Percentiles rank a stretch among this genome's conserved stretches.
Evolutionary conservation across 2,329 filamentous ascomycete species (phyloP).

Genomic region (Stemphylium beticola): DNA sequence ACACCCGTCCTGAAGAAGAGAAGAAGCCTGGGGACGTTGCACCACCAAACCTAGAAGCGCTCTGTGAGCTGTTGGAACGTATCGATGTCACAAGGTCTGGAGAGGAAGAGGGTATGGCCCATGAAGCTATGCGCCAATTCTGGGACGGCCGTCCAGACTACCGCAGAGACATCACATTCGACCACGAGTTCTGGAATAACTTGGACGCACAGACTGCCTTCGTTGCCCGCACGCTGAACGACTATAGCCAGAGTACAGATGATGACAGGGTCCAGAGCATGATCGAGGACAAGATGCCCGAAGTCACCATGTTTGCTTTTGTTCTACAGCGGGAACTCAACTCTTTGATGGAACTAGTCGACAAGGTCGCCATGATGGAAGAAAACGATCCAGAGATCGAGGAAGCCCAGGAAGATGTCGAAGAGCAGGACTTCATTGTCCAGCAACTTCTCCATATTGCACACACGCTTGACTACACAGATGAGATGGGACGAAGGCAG

Average conservation of each 20-base stretch:
- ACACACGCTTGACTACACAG: constrained; percentile 92
- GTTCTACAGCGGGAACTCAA: constrained; percentile 82
- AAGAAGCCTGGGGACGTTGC: constrained; percentile 53
- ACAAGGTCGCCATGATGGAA: constrained; percentile 59
- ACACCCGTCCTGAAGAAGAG: constrained; percentile 63
- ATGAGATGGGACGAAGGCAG: constrained; percentile 91
- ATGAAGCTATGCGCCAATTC: constrained; percentile 94
- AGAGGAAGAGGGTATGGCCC: constrained; percentile 84
- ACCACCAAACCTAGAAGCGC: constrained; percentile 71
- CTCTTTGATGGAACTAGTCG: constrained; percentile 69
- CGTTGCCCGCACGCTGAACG: constrained; percentile 89
- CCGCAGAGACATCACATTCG: constrained; percentile 72
- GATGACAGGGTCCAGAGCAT: constrained; percentile 76
- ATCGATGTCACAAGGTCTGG: constrained; percentile 93
- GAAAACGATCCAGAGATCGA: constrained; percentile 62
- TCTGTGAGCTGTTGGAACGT: constrained; percentile 89
- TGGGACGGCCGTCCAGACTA: constrained; percentile 93
- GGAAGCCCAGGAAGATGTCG: constrained; percentile 78
- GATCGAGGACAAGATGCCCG: constrained; percentile 91
- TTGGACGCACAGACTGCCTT: constrained; percentile 87
- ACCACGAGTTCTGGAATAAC: constrained; percentile 79
- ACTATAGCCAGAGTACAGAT: constrained; percentile 80
- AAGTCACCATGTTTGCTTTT: constrained; percentile 89
- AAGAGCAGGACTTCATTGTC: constrained; percentile 93
- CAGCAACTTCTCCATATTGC: constrained; percentile 95